A percentile compares a stretch with the other conserved stretches of the same genome.
These are phyloP conservation scores for Penicillium steckii DNA, from an alignment of 495 filamentous ascomycete species.

Conservation along the genomic window DNA sequence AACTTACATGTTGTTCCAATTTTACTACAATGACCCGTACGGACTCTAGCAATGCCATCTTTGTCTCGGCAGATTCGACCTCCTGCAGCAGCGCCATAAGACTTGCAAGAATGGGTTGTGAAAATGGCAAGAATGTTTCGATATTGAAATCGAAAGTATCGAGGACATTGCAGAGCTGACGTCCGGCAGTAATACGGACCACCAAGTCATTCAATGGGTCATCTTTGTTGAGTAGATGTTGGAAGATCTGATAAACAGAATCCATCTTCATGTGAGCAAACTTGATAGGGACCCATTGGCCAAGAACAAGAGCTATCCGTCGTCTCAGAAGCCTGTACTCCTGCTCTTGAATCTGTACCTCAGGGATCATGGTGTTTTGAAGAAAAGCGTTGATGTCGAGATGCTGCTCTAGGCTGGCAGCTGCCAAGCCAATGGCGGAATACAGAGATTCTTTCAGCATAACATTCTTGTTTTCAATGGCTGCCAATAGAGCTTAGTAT, in stretches of 20 bases:
- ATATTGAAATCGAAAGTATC: constrained; percentile 79
- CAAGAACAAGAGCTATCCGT: constrained; percentile 81
- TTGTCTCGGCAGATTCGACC: constrained; percentile 80
- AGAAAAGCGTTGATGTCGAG: constrained; percentile 85
- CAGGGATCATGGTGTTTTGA: constrained; percentile 67
- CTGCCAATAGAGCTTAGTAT: constrained; percentile 25
- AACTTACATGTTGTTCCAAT: constrained; percentile 68
- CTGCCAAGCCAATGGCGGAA: constrained; percentile 83
- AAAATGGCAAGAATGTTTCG: constrained; percentile 70
- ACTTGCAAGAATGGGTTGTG: constrained; percentile 61
- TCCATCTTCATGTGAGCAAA: constrained; percentile 59
- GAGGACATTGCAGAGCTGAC: constrained; percentile 74
- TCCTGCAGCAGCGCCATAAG: constrained; percentile 76
- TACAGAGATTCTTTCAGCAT: constrained; percentile 91
- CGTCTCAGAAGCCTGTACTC: constrained; percentile 86
- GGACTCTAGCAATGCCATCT: constrained; percentile 82
- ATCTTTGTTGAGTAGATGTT: constrained; percentile 74
- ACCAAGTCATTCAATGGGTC: constrained; percentile 86
- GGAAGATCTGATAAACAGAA: constrained; percentile 85
- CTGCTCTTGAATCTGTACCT: constrained; percentile 72
- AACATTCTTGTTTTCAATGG: constrained; percentile 61
- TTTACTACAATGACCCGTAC: constrained; percentile 75
- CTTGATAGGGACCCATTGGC: constrained; percentile 84
- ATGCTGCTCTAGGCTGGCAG: constrained; percentile 63
- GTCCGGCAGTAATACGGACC: constrained; percentile 85